phyloP scores from a whole-genome alignment of 257 asterid genomes.

The Parsonsia alboflavescens region DNA sequence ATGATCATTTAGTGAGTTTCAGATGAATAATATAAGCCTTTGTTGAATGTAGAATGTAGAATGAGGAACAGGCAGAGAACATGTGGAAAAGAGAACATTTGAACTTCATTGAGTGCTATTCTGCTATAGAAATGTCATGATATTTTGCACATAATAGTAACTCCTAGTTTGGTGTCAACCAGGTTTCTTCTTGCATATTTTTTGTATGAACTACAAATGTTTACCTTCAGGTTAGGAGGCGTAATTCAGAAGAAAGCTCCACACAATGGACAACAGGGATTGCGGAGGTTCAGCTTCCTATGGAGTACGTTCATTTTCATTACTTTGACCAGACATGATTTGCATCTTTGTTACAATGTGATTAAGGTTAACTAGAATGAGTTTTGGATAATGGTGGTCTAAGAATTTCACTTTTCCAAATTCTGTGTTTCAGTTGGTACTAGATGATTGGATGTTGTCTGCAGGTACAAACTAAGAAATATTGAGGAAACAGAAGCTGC shows the following conservation, averaged over 20 bases:
- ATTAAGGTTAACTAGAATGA: background rate
- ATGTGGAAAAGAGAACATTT: background rate
- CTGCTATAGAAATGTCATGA: background rate
- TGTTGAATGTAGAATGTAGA: background rate
- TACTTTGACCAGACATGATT: background rate
- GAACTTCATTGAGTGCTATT: background rate
- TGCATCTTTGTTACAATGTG: background rate
- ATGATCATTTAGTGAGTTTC: background rate
- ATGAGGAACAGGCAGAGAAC: background rate
- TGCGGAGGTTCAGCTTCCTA: conserved; percentile 96
- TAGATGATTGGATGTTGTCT: background rate
- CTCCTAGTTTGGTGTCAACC: background rate
- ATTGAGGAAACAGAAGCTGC: conserved; percentile 99
- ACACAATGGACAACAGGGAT: conserved; percentile 99
- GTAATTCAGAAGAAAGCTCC: conserved; percentile 87
- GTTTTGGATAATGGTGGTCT: background rate
- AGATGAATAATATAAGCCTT: background rate
- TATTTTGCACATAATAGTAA: background rate
- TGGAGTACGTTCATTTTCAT: conserved; percentile 56
- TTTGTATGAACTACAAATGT: background rate
- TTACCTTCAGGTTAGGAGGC: conserved; percentile 66
- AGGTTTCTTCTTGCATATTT: background rate
- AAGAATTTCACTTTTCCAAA: background rate
- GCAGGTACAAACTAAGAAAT: conserved; percentile 80
- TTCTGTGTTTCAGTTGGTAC: background rate